These are phyloP conservation scores for Dicorynia guianensis DNA, from an alignment of 306 rosid species.

Conservation along the genomic window DNA sequence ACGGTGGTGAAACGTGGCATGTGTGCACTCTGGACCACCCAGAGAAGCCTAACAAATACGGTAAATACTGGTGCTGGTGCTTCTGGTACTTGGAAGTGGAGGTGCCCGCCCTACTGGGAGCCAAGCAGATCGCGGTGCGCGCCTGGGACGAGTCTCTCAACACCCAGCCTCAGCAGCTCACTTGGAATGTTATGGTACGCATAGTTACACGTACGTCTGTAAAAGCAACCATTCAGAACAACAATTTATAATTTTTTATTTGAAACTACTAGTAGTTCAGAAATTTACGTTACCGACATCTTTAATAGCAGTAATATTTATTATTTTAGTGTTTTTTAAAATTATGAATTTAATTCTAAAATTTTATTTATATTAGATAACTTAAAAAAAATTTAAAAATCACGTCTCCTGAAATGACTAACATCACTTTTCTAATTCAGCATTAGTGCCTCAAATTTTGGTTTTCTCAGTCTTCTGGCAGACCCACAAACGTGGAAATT, in stretches of 20 bases:
- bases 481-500: background rate
- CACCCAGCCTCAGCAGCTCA: conserved; percentile 89
- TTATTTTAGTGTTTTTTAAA: no score
- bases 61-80: conserved; percentile 95
- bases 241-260: no score
- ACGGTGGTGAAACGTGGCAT: conserved; percentile 84
- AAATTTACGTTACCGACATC: no score
- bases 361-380: no score
- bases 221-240: no score
- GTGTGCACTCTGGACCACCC: conserved; percentile 65
- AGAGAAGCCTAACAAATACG: conserved; percentile 76
- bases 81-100: conserved; percentile 88
- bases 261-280: no score
- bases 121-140: conserved; percentile 79
- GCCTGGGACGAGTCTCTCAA: conserved; percentile 89
- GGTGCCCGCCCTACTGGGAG: conserved; percentile 62
- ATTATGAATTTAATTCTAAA: no score
- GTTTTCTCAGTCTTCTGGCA: conserved; percentile 5
- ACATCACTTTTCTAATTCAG: background rate
- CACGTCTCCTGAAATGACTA: background rate
- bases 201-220: background rate
- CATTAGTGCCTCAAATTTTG: background rate
- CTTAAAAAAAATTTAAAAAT: no score
- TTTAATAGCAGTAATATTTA: no score
- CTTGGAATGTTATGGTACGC: conserved; percentile 84